A percentile compares a stretch with the other conserved stretches of the same genome.
Evolutionary conservation across 257 asterid species (phyloP).

Genomic region (Lavandula angustifolia): DNA sequence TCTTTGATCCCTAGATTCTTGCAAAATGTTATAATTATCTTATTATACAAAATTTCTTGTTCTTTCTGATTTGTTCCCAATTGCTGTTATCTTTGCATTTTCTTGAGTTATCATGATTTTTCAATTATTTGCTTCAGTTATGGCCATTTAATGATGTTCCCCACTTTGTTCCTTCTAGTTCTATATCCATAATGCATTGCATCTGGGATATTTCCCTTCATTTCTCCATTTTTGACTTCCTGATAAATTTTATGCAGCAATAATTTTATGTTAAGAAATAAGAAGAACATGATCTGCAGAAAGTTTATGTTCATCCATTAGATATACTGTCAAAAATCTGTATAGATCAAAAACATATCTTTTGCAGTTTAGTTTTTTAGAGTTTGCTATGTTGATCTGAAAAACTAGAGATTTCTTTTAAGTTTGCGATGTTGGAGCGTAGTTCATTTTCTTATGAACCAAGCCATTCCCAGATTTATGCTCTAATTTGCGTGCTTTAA

Average conservation of each 20-base stretch:
- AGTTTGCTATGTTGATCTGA: conserved; percentile 19
- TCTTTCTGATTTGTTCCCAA: conserved; percentile 4
- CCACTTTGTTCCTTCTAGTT: conserved; percentile 5
- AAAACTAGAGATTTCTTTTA: conserved; percentile 15
- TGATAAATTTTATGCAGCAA: neutral
- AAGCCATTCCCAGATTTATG: conserved; percentile 14
- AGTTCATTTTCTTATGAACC: conserved; percentile 20
- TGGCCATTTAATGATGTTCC: conserved; percentile 4
- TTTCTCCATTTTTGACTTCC: conserved; percentile 10
- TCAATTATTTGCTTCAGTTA: neutral
- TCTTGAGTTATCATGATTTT: neutral
- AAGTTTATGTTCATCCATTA: conserved; percentile 22
- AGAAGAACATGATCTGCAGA: neutral
- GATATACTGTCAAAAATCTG: conserved; percentile 7
- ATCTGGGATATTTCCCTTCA: neutral
- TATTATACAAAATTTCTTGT: neutral
- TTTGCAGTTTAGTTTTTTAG: conserved; percentile 12
- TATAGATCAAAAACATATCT: conserved; percentile 15
- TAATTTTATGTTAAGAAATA: neutral
- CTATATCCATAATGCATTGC: neutral
- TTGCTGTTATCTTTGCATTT: neutral
- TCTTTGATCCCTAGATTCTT: conserved; percentile 3
- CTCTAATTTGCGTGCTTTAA: conserved; percentile 33
- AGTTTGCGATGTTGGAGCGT: conserved; percentile 1
- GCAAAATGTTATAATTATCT: neutral